Base-by-base conservation (phyloP, 176 grass and related monocot genomes). In the Puya raimondii region DNA sequence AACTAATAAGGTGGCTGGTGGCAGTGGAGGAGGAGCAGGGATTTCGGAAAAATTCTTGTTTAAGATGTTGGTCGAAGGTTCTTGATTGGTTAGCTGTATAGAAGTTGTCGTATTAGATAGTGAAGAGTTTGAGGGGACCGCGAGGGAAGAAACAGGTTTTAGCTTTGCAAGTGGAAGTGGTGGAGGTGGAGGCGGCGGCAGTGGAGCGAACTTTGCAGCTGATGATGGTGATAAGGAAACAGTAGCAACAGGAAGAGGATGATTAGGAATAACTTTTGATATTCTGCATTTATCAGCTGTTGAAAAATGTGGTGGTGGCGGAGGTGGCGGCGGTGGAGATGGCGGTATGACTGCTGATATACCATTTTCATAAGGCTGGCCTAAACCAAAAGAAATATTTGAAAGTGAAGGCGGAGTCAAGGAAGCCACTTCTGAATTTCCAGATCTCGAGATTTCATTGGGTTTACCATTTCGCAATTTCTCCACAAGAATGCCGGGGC, bases 21-120 rank as follows among this genome's bases (percentile, higher is more conserved):
- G 79, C 12, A 66, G 79, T 74, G 79, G 84, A 86, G 74, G 84
- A 74, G 71, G 79, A 5, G 75, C 70, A 64, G 85, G 85, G 27
- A 68, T 63, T 48, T 72, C 57, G 16, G 63, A 66, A 49, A 65
- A 74, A 74, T 74, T 51, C 15, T 74, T 84, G 65, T 80, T 74
- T 66, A 50, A 66, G 29, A 58, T 68, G 50, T 12, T 47, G 53
- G 74, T 63, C 26, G 66, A 70, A 53, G 53, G 20, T 53, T 75
- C 68, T 74, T 79, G 18, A 18, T 3, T 3, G 15, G 29, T 57
- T 57, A 15, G 71, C 52, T 71, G 25, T 65, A 72, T 12, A 68
- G 51, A 63, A 79, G 68, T 82, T 82, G 64, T 76, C 51, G 76
- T 72, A 79, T 23, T 23, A 58, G 85, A 75, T 11, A 23, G 67